These are phyloP conservation scores for Phytopythium litorale DNA, from an alignment of 352 stramenopile species.

Conservation along the genomic window DNA sequence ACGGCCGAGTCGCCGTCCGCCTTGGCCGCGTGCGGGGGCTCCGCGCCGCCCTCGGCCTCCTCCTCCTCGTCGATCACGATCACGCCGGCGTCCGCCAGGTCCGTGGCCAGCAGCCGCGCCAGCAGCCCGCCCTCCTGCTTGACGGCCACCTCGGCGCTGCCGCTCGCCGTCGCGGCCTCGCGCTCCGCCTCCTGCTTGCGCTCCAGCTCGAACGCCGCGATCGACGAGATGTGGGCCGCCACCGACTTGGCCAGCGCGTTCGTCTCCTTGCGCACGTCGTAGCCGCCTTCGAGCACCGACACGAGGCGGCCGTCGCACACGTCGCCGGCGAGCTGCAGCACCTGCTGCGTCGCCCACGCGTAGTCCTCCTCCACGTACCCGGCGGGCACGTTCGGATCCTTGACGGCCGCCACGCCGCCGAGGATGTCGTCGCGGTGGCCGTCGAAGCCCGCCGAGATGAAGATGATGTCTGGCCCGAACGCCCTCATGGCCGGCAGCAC, in stretches of 20 bases:
- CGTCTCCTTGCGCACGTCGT: constrained; percentile 76
- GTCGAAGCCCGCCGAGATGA: constrained; percentile 88
- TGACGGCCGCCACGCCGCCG: constrained; percentile 70
- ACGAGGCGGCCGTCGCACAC: constrained; percentile 79
- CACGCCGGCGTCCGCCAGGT: constrained; percentile 38
- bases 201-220: constrained; percentile 57
- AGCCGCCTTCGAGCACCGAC: constrained; percentile 85
- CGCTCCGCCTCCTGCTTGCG: constrained; percentile 14
- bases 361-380: constrained; percentile 84
- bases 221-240: constrained; percentile 68
- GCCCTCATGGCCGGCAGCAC: constrained; percentile 72
- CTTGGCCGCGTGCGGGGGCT: constrained; percentile 9
- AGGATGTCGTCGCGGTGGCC: constrained; percentile 84
- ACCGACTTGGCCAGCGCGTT: constrained; percentile 83
- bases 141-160: constrained; percentile 5
- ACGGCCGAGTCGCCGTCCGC: constrained; percentile 15
- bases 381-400: constrained; percentile 68
- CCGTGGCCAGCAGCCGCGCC: constrained; percentile 43
- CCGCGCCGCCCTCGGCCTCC: constrained; percentile 21
- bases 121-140: constrained; percentile 40
- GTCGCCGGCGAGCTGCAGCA: constrained; percentile 69
- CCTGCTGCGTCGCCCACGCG: constrained; percentile 72
- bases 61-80: constrained; percentile 63
- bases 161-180: constrained; percentile 5
- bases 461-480: constrained; percentile 82